These are phyloP conservation scores for Boletus insuetus DNA, from an alignment of 768 basidiomycete genomes.

Conservation along the genomic window DNA sequence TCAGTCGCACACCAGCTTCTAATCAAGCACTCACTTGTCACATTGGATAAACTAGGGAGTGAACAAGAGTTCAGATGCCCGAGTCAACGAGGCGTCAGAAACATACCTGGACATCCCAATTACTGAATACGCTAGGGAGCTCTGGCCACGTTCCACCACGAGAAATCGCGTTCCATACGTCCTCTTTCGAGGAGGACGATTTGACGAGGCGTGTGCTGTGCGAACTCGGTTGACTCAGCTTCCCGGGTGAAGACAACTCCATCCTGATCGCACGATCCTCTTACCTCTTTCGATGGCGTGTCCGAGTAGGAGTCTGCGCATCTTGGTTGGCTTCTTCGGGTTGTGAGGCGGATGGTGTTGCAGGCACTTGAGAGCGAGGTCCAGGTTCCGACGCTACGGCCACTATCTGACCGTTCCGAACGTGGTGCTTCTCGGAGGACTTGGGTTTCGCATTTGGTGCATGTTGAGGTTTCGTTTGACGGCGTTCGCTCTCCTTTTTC, in stretches of 20 bases:
- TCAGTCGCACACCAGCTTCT: neutral
- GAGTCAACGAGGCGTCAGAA: neutral
- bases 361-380: neutral
- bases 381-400: neutral
- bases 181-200: neutral
- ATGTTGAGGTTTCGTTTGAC: neutral
- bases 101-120: conserved; percentile 26
- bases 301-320: neutral
- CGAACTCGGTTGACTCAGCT: neutral
- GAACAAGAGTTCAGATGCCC: neutral
- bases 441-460: neutral
- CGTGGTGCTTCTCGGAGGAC: conserved; percentile 2
- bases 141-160: conserved; percentile 14
- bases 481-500: neutral
- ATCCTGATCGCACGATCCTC: neutral
- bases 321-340: neutral
- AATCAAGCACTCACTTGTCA: conserved; percentile 27
- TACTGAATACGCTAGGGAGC: conserved; percentile 5
- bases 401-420: conserved; percentile 19
- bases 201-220: neutral
- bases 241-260: neutral
- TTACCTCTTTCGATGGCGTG: neutral
- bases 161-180: neutral
- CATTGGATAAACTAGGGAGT: conserved; percentile 33
- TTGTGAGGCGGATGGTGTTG: neutral